Evolutionary conservation across 306 rosid genomes (phyloP).

Genomic region (Ziziphus jujuba): DNA sequence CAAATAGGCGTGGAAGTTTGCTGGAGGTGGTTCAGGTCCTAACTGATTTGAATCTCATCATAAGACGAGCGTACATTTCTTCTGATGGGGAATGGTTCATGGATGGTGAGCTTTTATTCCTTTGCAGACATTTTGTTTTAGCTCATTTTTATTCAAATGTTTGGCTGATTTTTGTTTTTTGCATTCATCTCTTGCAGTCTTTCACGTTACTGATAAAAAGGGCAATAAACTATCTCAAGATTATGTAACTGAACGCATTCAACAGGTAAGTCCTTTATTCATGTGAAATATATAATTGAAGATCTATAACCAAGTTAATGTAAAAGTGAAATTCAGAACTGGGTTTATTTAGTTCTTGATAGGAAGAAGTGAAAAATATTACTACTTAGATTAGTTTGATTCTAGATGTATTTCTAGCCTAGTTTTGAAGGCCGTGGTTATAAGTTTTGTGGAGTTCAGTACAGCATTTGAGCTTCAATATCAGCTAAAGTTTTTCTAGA

Average conservation of each 20-base stretch:
- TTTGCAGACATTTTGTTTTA: background rate
- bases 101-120: slow-evolving; percentile 68
- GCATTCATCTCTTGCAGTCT: slow-evolving; percentile 42
- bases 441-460: too few species aligned
- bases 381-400: background rate
- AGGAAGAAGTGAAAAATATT: background rate
- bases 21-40: slow-evolving; percentile 90
- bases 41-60: slow-evolving; percentile 80
- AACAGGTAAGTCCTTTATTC: slow-evolving; percentile 65
- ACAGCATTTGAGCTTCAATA: background rate
- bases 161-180: slow-evolving; percentile 15
- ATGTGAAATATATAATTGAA: background rate
- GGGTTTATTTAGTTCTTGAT: slow-evolving; percentile 8
- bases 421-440: background rate
- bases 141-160: background rate
- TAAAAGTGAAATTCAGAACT: slow-evolving; percentile 3
- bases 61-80: slow-evolving; percentile 90
- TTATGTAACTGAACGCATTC: slow-evolving; percentile 81
- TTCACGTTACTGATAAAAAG: slow-evolving; percentile 83
- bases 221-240: slow-evolving; percentile 75
- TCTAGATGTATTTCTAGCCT: background rate
- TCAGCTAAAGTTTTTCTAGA: background rate
- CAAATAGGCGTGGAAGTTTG: slow-evolving; percentile 90
- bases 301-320: background rate
- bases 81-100: slow-evolving; percentile 99